Evolutionary conservation across 805 yeast species (phyloP).

Genomic region (Peterozyma xylosa): DNA sequence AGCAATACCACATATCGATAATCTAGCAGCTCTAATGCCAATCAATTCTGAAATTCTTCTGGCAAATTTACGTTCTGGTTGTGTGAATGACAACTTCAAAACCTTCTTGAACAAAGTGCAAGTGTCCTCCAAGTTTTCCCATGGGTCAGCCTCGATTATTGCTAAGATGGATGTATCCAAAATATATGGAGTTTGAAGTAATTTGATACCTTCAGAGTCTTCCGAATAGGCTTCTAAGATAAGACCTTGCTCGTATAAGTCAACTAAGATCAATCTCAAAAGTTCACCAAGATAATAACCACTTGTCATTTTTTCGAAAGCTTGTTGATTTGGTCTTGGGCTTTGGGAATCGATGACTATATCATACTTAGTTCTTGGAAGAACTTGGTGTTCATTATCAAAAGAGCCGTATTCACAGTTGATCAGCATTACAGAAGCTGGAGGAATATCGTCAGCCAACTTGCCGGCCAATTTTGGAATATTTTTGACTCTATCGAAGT

Average conservation of each 20-base stretch:
- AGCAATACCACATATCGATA: conserved; percentile 94
- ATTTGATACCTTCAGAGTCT: conserved; percentile 49
- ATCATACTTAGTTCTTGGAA: conserved; percentile 92
- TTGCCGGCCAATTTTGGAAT: conserved; percentile 79
- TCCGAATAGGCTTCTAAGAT: conserved; percentile 50
- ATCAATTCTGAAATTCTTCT: conserved; percentile 79
- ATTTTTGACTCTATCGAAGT: conserved; percentile 66
- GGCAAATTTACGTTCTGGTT: conserved; percentile 76
- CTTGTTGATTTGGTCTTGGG: conserved; percentile 97
- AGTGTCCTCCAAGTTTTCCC: conserved; percentile 75
- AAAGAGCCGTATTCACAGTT: conserved; percentile 99
- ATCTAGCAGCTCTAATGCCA: conserved; percentile 91
- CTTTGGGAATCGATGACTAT: conserved; percentile 73
- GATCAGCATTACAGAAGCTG: conserved; percentile 81
- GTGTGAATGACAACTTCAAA: conserved; percentile 61
- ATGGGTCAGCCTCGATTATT: conserved; percentile 81
- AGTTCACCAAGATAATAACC: conserved; percentile 96
- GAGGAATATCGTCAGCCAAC: conserved; percentile 55
- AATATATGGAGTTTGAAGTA: conserved; percentile 58
- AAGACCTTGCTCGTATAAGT: conserved; percentile 56
- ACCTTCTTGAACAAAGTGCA: conserved; percentile 54
- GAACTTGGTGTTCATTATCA: conserved; percentile 79
- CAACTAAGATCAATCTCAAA: conserved; percentile 73
- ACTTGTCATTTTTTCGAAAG: conserved; percentile 96
- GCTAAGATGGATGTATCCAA: conserved; percentile 91